Evolutionary conservation across 2,329 filamentous ascomycete genomes (phyloP), one percentile per base, ranked within the genome.

Genomic region (Penicillium fuscoglaucum): DNA sequence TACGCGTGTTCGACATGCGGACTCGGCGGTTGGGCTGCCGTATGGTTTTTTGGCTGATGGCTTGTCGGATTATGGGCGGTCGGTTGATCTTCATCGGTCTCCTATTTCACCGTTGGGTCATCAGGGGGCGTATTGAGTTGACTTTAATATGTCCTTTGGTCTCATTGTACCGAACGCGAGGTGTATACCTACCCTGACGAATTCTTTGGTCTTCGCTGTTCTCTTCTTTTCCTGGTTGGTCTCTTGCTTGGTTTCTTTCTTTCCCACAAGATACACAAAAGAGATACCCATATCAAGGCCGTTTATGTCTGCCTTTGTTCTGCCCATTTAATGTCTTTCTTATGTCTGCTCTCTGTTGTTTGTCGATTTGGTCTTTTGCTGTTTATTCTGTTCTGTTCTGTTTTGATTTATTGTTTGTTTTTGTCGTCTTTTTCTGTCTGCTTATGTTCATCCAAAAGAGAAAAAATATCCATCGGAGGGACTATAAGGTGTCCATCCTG

Each of bases 1-100:
- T 46, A 71, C 68, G 12, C 76, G 72, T 26, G 66, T 71, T n/a
- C 66, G 62, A 44, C 66, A 65, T 21, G 21, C 59, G 5, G 66
- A 69, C 41, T 35, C 58, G 31, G 24, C 21, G 6, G 21, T 35
- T 47, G 51, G 19, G 13, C 58, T 66, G 19, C 47, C 66, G 3
- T 68, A 65, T 47, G 61, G 58, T 13, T 49, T 68, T 8, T 45
- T 66, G 15, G 53, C 64, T 8, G 67, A 71, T 43, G 41, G 57
- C 19, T 43, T 68, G 31, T 35, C 64, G 9, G 66, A 64, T 43
- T 71, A 67, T 62, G 55, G 58, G 49, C 63, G 51, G n/a, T 47
- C 52, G 10, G 53, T 60, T 17, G 61, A 60, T 40, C 49, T 64
- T 19, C 66, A 70, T 47, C 65, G 66, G 17, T 52, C 68, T 28